A percentile compares a stretch with the other conserved stretches of the same genome.
phyloP scores from a whole-genome alignment of 805 yeast species.

The Candida suzukii region DNA sequence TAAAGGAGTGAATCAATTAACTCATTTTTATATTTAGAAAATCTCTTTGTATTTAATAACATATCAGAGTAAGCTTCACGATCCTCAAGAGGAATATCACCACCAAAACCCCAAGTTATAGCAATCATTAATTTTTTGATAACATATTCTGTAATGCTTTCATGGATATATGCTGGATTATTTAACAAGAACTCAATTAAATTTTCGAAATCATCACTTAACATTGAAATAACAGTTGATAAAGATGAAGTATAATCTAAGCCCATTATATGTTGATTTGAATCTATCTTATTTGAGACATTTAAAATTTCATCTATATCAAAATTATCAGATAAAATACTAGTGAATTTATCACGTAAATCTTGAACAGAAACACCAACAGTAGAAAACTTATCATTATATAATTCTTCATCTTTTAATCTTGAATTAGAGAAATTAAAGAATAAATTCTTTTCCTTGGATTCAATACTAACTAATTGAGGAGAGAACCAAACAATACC shows the following conservation, averaged over 20 bases:
- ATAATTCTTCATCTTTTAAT: conserved; percentile 8
- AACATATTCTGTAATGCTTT: conserved; percentile 24
- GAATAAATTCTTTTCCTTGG: neutral
- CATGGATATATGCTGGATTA: conserved; percentile 17
- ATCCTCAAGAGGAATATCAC: conserved; percentile 39
- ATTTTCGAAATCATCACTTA: conserved; percentile 28
- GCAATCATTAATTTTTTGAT: conserved; percentile 30
- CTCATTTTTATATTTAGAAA: conserved; percentile 5
- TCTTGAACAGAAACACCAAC: conserved; percentile 4
- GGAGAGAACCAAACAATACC: conserved; percentile 76
- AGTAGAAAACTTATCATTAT: neutral
- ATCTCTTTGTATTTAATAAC: conserved; percentile 17
- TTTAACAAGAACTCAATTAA: conserved; percentile 14
- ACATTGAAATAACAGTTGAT: conserved; percentile 31
- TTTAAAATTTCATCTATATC: conserved; percentile 9
- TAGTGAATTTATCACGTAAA: conserved; percentile 2
- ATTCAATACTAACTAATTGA: neutral
- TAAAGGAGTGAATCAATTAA: conserved; percentile 26
- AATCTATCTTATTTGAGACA: conserved; percentile 20
- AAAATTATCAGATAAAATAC: conserved; percentile 3
- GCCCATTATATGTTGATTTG: conserved; percentile 45
- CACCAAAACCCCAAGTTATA: conserved; percentile 58
- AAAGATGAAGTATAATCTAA: conserved; percentile 30
- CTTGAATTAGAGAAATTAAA: conserved; percentile 6
- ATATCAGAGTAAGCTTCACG: conserved; percentile 30